phyloP scores from a whole-genome alignment of 805 yeast genomes.

The Scheffersomyces stipitis region DNA sequence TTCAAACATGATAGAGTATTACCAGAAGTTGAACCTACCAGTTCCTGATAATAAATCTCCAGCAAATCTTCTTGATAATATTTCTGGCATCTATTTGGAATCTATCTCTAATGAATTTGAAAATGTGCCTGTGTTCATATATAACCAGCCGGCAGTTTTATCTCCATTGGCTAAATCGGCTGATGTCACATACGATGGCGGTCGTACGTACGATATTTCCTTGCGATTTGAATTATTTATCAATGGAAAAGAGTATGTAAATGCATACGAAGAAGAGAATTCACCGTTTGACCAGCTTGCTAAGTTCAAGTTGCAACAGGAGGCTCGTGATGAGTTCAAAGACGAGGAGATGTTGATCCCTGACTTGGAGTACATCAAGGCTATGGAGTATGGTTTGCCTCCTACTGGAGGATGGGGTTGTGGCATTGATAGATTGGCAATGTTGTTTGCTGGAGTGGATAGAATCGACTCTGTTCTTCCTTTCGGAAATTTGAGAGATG shows the following conservation, averaged over 20 bases:
- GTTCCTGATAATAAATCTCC: conserved; percentile 46
- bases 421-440: conserved; percentile 85
- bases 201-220: conserved; percentile 43
- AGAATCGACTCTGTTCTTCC: conserved; percentile 75
- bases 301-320: conserved; percentile 64
- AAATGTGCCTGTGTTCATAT: conserved; percentile 65
- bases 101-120: conserved; percentile 45
- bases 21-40: conserved; percentile 32
- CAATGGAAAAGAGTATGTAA: conserved; percentile 75
- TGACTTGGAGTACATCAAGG: conserved; percentile 67
- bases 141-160: conserved; percentile 78
- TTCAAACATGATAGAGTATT: conserved; percentile 42
- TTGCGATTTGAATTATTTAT: conserved; percentile 84
- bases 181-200: conserved; percentile 23
- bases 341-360: conserved; percentile 69
- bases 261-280: conserved; percentile 97
- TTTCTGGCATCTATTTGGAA: conserved; percentile 65
- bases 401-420: conserved; percentile 99
- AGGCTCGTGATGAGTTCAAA: conserved; percentile 42
- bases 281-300: conserved; percentile 68
- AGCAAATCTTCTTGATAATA: conserved; percentile 61
- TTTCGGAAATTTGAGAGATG: conserved; percentile 75
- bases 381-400: conserved; percentile 92
- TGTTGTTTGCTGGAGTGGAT: conserved; percentile 64
- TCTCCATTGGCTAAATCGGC: conserved; percentile 86